Percentiles rank a stretch among this genome's conserved stretches.
phyloP scores from a whole-genome alignment of 2,329 filamentous ascomycete species.

The Exophiala xenobiotica region DNA sequence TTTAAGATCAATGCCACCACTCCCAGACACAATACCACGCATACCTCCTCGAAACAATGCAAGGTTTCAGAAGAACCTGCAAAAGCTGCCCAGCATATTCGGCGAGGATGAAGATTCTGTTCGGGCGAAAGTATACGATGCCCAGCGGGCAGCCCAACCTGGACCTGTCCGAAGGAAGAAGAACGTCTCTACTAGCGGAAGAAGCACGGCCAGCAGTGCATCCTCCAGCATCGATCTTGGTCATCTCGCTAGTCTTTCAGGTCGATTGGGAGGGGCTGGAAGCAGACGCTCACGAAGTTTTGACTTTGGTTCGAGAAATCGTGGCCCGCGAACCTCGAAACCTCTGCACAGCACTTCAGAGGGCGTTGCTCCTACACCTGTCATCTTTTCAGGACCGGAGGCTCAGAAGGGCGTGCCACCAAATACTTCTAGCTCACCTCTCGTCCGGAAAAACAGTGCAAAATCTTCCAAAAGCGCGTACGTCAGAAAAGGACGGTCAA shows the following conservation, averaged over 20 bases:
- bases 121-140: slow-evolving; percentile 39
- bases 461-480: slow-evolving; percentile 43
- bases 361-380: slow-evolving; percentile 83
- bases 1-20: slow-evolving; percentile 38
- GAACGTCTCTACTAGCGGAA: slow-evolving; percentile 47
- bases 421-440: slow-evolving; percentile 32
- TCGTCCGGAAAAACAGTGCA: slow-evolving; percentile 44
- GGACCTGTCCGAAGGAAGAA: slow-evolving; percentile 38
- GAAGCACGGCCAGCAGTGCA: slow-evolving; percentile 71
- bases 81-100: slow-evolving; percentile 64
- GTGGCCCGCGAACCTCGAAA: slow-evolving; percentile 15
- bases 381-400: slow-evolving; percentile 76
- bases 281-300: slow-evolving; percentile 47
- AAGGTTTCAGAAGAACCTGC: slow-evolving; percentile 38
- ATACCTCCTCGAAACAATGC: slow-evolving; percentile 32
- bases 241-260: slow-evolving; percentile 38
- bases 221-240: slow-evolving; percentile 75
- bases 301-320: slow-evolving; percentile 42
- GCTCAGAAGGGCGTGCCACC: slow-evolving; percentile 44
- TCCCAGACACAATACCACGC: slow-evolving; percentile 30
- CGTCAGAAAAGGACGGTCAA: slow-evolving; percentile 39
- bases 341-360: slow-evolving; percentile 34
- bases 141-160: slow-evolving; percentile 34
- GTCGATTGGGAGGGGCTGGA: slow-evolving; percentile 24
- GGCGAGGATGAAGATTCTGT: slow-evolving; percentile 40